Evolutionary conservation across 2,329 filamentous ascomycete genomes (phyloP), one percentile per base, ranked within the genome.

Genomic region (Raffaelea arxii): DNA sequence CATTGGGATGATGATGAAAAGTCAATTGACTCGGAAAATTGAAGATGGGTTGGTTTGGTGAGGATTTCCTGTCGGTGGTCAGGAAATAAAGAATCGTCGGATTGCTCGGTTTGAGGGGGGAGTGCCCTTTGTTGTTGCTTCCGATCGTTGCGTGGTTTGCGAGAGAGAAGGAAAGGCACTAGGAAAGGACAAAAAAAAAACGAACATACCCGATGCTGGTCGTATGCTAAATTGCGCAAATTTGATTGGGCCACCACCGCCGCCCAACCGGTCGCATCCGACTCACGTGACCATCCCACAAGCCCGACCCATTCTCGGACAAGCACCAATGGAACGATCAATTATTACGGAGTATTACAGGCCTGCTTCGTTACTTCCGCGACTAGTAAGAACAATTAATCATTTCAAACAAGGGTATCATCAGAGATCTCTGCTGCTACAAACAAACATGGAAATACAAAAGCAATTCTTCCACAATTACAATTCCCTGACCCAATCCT

Each of bases 1-100:
- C 79, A 83, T 83, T 65, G 65, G 46, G 16, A 12, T 19, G 12
- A 25, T n/a, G n/a, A n/a, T n/a, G 32, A 30, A 19, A 39, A 18
- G 27, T 6, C 23, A 12, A n/a, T 39, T 11, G 19, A 39, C 19
- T 39, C 37, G 37, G 19, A 10, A 44, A 39, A 25, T 25, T 24
- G 24, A 19, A 19, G 41, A 16, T 32, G 27, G 9, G 27, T 32
- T 32, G 27, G 27, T 32, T 16, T 9, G 27, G 16, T 9, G 27
- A 30, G 27, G 27, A 30, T 9, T 30, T 30, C 27, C 27, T 30
- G 16, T 30, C 9, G 9, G 27, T 30, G 27, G 27, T 9, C 16
- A 16, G 27, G 16, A 30, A 30, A 9, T 16, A 9, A 30, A 16
- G 27, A 30, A 9, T 30, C 16, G 27, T 36, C 32, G 32, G 19